Evolutionary conservation across 2,329 filamentous ascomycete genomes (phyloP).

Genomic region (Neobulgaria alba): DNA sequence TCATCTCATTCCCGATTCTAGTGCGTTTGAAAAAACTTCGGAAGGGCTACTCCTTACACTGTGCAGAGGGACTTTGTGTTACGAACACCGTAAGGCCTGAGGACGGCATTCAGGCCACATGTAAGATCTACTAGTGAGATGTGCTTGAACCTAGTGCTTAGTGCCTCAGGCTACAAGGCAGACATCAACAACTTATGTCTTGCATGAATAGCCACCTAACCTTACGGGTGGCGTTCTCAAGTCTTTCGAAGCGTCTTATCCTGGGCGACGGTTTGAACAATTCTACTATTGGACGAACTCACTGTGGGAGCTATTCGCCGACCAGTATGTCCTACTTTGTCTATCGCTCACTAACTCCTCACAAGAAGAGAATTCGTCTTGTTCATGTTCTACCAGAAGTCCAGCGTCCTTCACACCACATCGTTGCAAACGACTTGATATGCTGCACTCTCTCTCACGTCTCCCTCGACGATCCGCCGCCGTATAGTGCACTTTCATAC

Average conservation of each 20-base stretch:
- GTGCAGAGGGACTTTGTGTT: no score
- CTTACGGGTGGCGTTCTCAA: background rate
- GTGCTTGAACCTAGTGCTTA: no score
- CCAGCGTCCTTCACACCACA: background rate
- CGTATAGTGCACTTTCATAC: conserved; percentile 7
- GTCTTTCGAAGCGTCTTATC: background rate
- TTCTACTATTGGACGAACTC: background rate
- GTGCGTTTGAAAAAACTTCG: no score
- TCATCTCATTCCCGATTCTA: no score
- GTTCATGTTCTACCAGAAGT: background rate
- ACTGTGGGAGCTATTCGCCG: background rate
- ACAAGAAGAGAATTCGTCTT: background rate
- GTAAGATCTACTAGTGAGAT: no score
- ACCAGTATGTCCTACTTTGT: background rate
- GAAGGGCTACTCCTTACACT: no score
- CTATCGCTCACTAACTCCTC: background rate
- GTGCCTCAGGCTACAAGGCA: no score
- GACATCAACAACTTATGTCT: no score
- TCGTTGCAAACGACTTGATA: background rate
- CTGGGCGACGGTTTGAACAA: background rate
- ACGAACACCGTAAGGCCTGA: no score
- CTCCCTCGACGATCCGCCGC: background rate
- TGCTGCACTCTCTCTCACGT: background rate
- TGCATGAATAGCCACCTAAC: no score
- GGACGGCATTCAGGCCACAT: no score